Percentiles rank a stretch among this genome's conserved stretches.
These are phyloP conservation scores for Dothideomycetes sp. DNA, from an alignment of 2,329 filamentous ascomycete genomes.

Conservation along the genomic window DNA sequence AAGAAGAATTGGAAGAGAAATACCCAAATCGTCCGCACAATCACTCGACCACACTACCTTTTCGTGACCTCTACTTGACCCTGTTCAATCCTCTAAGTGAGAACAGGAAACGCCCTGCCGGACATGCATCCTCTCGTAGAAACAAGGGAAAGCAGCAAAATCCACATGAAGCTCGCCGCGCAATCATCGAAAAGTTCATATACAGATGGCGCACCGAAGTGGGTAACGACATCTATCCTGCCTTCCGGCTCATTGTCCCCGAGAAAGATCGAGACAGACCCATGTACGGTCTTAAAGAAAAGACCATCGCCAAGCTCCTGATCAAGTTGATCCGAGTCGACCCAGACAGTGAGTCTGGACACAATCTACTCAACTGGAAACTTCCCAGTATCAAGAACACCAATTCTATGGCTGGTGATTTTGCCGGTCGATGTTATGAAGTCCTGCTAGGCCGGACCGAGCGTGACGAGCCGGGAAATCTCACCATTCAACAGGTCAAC, in stretches of 20 bases:
- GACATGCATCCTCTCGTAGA: constrained; percentile 43
- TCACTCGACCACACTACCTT: constrained; percentile 66
- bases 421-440: constrained; percentile 80
- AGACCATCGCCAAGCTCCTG: constrained; percentile 78
- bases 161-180: constrained; percentile 67
- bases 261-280: constrained; percentile 87
- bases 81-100: constrained; percentile 77
- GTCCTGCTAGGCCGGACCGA: constrained; percentile 77
- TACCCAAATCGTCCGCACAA: constrained; percentile 80
- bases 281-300: constrained; percentile 93
- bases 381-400: constrained; percentile 61
- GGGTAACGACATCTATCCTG: constrained; percentile 86
- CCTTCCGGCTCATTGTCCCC: constrained; percentile 80
- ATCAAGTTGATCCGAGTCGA: constrained; percentile 89
- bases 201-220: constrained; percentile 78
- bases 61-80: constrained; percentile 65
- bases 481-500: constrained; percentile 88
- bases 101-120: constrained; percentile 62
- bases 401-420: constrained; percentile 71
- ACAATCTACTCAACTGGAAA: constrained; percentile 85
- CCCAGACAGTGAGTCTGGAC: constrained; percentile 79
- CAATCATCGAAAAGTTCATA: constrained; percentile 81
- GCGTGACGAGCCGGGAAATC: constrained; percentile 60
- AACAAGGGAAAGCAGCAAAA: constrained; percentile 53
- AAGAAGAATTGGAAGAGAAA: constrained; percentile 44